phyloP scores from a whole-genome alignment of 139 green algal species.

The Micromonas commoda region DNA sequence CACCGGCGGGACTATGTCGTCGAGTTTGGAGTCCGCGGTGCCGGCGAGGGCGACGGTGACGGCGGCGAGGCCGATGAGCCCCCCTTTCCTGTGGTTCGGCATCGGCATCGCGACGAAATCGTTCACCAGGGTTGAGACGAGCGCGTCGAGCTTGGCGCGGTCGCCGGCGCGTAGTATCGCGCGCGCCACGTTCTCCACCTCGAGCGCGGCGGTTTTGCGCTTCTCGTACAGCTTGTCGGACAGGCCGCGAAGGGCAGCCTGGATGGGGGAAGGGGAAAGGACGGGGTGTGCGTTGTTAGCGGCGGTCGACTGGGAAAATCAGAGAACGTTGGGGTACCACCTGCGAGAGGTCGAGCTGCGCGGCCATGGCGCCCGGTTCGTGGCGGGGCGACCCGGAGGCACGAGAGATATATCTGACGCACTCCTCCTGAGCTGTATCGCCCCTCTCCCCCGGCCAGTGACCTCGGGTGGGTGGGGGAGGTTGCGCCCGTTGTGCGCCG shows the following conservation, averaged over 20 bases:
- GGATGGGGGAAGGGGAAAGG: background rate
- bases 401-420: too few species aligned
- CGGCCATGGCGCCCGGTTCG: background rate
- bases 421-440: too few species aligned
- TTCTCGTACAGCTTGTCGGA: slow-evolving; percentile 86
- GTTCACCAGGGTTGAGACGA: slow-evolving; percentile 67
- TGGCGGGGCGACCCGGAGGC: too few species aligned
- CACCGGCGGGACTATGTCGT: slow-evolving; percentile 74
- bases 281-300: too few species aligned
- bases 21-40: background rate
- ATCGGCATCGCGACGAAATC: slow-evolving; percentile 61
- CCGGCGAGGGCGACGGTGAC: slow-evolving; percentile 71
- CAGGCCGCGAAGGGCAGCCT: slow-evolving; percentile 28
- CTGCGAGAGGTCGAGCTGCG: too few species aligned
- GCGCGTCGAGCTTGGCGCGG: background rate
- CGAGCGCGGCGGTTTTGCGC: slow-evolving; percentile 69
- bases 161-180: background rate
- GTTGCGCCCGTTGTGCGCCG: too few species aligned
- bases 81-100: slow-evolving; percentile 85
- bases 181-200: slow-evolving; percentile 48
- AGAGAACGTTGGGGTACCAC: too few species aligned
- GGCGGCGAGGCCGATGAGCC: slow-evolving; percentile 86
- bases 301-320: too few species aligned
- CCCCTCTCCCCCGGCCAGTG: too few species aligned
- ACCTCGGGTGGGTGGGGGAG: too few species aligned